Conservation (phyloP, 2,329 filamentous ascomycete genomes). For the Venturia effusa region DNA sequence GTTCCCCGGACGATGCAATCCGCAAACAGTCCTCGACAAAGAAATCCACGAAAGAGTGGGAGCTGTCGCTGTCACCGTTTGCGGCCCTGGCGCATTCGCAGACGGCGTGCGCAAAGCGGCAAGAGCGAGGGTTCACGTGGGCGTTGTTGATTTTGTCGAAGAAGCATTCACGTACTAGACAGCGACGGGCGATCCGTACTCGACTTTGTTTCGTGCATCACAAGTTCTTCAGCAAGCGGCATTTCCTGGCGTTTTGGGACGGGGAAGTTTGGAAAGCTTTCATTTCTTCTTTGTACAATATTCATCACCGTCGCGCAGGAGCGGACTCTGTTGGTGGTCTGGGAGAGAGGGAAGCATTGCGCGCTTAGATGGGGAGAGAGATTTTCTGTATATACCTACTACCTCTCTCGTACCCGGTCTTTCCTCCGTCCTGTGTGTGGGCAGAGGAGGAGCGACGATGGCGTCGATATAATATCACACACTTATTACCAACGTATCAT, state of each 20-base stretch:
- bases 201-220: neutral
- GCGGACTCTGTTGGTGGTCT: neutral
- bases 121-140: conserved; percentile 39
- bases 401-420: neutral
- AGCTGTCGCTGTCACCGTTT: conserved; percentile 51
- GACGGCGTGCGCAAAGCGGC: conserved; percentile 49
- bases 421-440: neutral
- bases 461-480: neutral
- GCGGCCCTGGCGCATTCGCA: conserved; percentile 51
- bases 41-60: conserved; percentile 45
- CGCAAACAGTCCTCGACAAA: conserved; percentile 44
- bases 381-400: neutral
- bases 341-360: neutral
- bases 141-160: conserved; percentile 50
- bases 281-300: neutral
- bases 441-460: neutral
- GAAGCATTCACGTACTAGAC: conserved; percentile 53
- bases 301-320: neutral
- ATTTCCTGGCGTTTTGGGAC: neutral
- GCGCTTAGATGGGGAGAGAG: neutral
- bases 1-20: conserved; percentile 48
- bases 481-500: no score
- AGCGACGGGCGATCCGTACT: no score
- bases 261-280: neutral
- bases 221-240: neutral